A percentile compares a stretch with the other conserved stretches of the same genome.
Evolutionary conservation across 768 basidiomycete genomes (phyloP).

Genomic region (Russula brevipes): DNA sequence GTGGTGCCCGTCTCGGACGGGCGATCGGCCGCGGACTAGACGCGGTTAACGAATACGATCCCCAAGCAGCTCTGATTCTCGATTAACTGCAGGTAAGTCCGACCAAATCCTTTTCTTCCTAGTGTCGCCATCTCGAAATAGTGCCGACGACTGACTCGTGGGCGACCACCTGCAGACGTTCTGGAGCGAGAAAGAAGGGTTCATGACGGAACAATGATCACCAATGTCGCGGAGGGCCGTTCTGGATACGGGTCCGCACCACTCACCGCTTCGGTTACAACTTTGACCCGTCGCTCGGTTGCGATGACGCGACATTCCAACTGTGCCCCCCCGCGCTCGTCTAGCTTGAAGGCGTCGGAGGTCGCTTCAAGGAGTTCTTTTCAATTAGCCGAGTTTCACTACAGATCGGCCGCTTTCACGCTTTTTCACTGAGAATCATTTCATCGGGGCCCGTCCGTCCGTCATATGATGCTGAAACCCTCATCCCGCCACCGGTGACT

Average conservation of each 20-base stretch:
- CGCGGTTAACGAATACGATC: conserved; percentile 7
- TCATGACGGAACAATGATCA: conserved; percentile 17
- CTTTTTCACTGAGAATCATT: conserved; percentile 18
- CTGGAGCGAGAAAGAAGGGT: conserved; percentile 13
- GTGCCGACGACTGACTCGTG: neutral
- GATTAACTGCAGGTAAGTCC: conserved; percentile 19
- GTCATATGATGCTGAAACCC: neutral
- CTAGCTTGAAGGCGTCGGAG: conserved; percentile 28
- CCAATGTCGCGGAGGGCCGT: neutral
- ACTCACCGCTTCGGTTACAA: conserved; percentile 31
- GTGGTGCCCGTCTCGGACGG: conserved; percentile 19
- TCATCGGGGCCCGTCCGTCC: conserved; percentile 28
- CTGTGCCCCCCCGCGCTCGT: conserved; percentile 33
- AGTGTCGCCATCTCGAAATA: neutral
- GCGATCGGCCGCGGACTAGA: neutral
- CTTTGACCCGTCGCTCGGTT: conserved; percentile 28
- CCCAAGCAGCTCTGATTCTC: conserved; percentile 11
- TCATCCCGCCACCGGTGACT: neutral
- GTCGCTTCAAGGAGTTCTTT: conserved; percentile 32
- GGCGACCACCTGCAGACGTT: conserved; percentile 7
- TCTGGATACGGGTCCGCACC: conserved; percentile 17
- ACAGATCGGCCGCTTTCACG: neutral
- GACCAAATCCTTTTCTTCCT: neutral
- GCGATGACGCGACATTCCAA: conserved; percentile 33
- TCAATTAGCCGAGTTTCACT: conserved; percentile 28